phyloP scores from a whole-genome alignment of 2,329 filamentous ascomycete genomes.

The Celoporthe dispersa region DNA sequence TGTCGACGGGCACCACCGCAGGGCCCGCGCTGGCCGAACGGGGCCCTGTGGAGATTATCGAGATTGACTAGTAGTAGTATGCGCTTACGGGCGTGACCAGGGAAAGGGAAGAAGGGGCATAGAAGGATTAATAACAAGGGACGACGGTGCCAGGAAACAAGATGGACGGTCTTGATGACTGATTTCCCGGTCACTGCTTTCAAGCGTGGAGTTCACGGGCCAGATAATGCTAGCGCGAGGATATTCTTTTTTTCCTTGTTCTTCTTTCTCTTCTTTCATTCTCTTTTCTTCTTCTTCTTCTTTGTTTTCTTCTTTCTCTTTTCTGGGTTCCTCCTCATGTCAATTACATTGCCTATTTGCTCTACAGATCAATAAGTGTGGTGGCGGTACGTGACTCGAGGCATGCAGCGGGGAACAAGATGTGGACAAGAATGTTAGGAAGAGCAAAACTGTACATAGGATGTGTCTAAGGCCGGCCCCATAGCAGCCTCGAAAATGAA shows the following conservation, averaged over 20 bases:
- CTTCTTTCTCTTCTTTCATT: not conserved
- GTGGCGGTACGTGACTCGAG: too few species aligned
- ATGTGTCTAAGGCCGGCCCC: not conserved
- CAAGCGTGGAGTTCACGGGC: conserved; percentile 26
- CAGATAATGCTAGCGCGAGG: not conserved
- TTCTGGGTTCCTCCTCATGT: not conserved
- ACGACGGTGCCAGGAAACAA: too few species aligned
- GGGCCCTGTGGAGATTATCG: conserved; percentile 24
- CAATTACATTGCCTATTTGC: not conserved
- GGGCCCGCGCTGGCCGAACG: conserved; percentile 16
- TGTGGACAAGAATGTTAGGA: too few species aligned
- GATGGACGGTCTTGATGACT: not conserved
- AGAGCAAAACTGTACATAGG: not conserved
- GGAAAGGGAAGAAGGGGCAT: not conserved
- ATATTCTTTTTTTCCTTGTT: not conserved
- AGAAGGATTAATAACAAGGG: not conserved
- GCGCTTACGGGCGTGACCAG: not conserved
- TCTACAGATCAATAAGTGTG: not conserved
- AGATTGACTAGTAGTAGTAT: conserved; percentile 23
- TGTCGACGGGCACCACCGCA: conserved; percentile 10
- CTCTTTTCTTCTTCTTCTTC: not conserved
- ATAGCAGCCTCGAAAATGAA: not conserved
- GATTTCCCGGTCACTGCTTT: not conserved
- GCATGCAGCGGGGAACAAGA: too few species aligned
- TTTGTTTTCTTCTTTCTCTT: too few species aligned